A percentile compares a stretch with the other conserved stretches of the same genome.
Evolutionary conservation across 345 rosid genomes (phyloP).

Genomic region (Rhizophora mangle): DNA sequence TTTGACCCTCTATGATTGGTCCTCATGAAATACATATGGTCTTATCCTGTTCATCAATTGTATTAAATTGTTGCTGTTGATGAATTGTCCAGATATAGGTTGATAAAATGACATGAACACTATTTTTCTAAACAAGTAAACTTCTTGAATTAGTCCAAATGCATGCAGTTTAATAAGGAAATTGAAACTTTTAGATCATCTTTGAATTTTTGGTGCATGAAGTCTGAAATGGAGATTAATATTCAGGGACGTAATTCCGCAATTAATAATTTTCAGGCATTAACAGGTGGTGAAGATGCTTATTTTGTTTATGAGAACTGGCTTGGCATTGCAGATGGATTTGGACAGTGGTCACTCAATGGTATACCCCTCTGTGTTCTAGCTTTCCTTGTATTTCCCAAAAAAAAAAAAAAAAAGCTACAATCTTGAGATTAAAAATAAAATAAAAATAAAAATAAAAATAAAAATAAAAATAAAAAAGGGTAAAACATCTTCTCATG

Average conservation of each 20-base stretch:
- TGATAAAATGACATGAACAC: no score
- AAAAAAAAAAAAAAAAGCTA: not conserved
- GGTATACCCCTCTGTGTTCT: conserved; percentile 32
- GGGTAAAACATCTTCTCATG: no score
- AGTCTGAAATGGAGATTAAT: conserved; percentile 12
- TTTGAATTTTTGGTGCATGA: not conserved
- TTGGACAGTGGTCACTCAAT: conserved; percentile 66
- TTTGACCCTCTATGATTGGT: not conserved
- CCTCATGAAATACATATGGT: not conserved
- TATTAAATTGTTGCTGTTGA: not conserved
- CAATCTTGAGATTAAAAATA: not conserved
- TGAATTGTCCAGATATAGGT: not conserved
- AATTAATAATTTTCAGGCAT: conserved; percentile 80
- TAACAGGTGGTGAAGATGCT: conserved; percentile 81
- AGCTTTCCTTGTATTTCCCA: not conserved
- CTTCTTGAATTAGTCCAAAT: not conserved
- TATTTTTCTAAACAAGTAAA: not conserved
- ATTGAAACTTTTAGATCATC: not conserved
- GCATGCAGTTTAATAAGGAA: not conserved
- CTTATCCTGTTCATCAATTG: not conserved
- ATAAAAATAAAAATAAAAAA: no score
- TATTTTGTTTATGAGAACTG: conserved; percentile 60
- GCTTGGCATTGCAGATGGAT: conserved; percentile 84
- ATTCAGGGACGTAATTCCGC: conserved; percentile 42
- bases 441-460: no score